phyloP scores from a whole-genome alignment of 306 rosid species.

The Cicer chorassanicum region DNA sequence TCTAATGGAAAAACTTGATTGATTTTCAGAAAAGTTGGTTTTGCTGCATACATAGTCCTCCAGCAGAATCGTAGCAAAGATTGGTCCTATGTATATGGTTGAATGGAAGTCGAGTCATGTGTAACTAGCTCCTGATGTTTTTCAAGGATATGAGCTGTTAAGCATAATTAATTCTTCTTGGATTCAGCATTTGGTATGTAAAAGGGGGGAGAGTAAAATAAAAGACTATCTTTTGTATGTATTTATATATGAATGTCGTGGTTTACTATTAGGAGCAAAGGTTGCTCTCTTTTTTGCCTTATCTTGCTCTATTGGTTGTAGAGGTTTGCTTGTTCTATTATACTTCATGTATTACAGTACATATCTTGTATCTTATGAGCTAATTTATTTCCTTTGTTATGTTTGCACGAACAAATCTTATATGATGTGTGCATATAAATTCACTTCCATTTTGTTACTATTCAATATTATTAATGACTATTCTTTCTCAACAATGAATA shows the following conservation, averaged over 20 bases:
- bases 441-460: background rate
- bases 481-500: constrained; percentile 35
- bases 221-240: constrained; percentile 61
- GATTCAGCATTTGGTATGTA: constrained; percentile 61
- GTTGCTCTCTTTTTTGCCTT: constrained; percentile 54
- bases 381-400: constrained; percentile 41
- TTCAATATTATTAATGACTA: constrained; percentile 13
- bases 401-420: constrained; percentile 22
- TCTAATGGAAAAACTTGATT: background rate
- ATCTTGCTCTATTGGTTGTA: constrained; percentile 43
- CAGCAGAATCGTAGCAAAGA: constrained; percentile 62
- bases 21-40: constrained; percentile 91
- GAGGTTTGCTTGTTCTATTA: constrained; percentile 47
- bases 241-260: constrained; percentile 64
- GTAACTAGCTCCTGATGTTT: constrained; percentile 65
- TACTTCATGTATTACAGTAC: constrained; percentile 37
- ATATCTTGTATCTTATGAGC: constrained; percentile 42
- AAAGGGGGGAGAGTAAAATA: constrained; percentile 62
- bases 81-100: constrained; percentile 34
- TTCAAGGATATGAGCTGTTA: constrained; percentile 60
- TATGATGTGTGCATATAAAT: background rate
- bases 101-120: constrained; percentile 53
- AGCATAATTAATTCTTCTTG: constrained; percentile 58
- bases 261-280: constrained; percentile 54
- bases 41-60: constrained; percentile 83